A percentile compares a stretch with the other conserved stretches of the same genome.
Evolutionary conservation across 2,329 filamentous ascomycete genomes (phyloP).

Genomic region (Orbilia oligospora): DNA sequence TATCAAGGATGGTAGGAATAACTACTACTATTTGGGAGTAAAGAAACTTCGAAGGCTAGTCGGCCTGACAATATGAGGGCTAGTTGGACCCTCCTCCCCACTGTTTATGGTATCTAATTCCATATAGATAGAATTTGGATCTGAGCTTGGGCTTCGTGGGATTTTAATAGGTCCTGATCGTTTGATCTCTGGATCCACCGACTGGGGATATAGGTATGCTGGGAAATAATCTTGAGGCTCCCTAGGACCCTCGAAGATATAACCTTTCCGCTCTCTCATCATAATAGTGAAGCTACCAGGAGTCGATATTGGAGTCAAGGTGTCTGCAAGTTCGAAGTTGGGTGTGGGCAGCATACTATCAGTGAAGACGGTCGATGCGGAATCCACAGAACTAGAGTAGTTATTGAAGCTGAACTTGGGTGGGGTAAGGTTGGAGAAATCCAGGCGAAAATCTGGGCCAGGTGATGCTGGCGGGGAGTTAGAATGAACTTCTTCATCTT

Average conservation of each 20-base stretch:
- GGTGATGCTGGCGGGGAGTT: slow-evolving; percentile 24
- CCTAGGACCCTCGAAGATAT: slow-evolving; percentile 33
- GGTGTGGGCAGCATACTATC: slow-evolving; percentile 25
- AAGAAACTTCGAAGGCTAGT: slow-evolving; percentile 22
- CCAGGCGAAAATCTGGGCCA: background rate
- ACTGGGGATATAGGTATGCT: slow-evolving; percentile 25
- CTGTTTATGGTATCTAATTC: slow-evolving; percentile 15
- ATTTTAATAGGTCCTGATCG: slow-evolving; percentile 30
- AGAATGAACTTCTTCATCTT: background rate
- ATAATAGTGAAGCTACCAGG: slow-evolving; percentile 48
- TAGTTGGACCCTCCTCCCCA: slow-evolving; percentile 5
- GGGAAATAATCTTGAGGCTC: slow-evolving; percentile 53
- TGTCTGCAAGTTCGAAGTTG: slow-evolving; percentile 18
- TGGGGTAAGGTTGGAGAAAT: slow-evolving; percentile 34
- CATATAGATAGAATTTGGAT: slow-evolving; percentile 24
- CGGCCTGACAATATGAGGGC: background rate
- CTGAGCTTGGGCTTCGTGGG: slow-evolving; percentile 28
- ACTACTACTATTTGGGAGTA: slow-evolving; percentile 1
- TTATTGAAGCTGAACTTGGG: slow-evolving; percentile 36
- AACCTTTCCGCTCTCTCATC: slow-evolving; percentile 44
- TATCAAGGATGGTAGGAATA: no score
- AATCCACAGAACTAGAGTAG: slow-evolving; percentile 37
- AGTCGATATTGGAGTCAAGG: slow-evolving; percentile 36
- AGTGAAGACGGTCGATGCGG: slow-evolving; percentile 26
- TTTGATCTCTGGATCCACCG: slow-evolving; percentile 37